Conservation (phyloP, 371 early-diverging fungal species). For the Apophysomyces ossiformis region DNA sequence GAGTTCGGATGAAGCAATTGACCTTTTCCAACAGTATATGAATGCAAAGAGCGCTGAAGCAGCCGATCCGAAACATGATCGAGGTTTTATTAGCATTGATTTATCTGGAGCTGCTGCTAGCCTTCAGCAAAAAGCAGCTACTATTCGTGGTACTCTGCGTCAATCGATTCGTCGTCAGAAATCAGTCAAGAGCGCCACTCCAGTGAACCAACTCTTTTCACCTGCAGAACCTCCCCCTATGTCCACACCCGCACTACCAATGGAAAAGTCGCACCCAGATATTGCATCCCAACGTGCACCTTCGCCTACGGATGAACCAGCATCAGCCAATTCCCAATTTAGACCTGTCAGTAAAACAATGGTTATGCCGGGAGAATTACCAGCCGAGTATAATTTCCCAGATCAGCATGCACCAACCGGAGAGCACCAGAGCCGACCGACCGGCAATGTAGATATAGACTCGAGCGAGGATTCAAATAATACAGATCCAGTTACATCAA, state of each 20-base stretch:
- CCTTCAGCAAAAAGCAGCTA: slow-evolving; percentile 24
- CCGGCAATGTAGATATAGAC: slow-evolving; percentile 2
- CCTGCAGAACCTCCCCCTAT: neutral
- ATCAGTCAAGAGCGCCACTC: slow-evolving; percentile 23
- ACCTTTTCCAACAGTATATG: slow-evolving; percentile 34
- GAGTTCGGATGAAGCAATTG: slow-evolving; percentile 29
- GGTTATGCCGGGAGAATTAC: neutral
- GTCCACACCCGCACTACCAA: neutral
- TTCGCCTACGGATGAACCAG: neutral
- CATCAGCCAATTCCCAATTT: neutral
- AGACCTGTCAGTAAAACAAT: slow-evolving; percentile 15
- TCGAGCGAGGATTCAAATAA: neutral
- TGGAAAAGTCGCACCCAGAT: neutral
- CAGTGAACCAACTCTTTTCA: slow-evolving; percentile 22
- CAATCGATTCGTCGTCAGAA: slow-evolving; percentile 30
- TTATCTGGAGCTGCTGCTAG: slow-evolving; percentile 13
- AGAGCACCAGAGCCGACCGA: neutral
- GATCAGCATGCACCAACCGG: too few species aligned
- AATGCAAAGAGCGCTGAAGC: slow-evolving; percentile 16
- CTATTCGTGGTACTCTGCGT: slow-evolving; percentile 26
- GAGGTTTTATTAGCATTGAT: slow-evolving; percentile 28
- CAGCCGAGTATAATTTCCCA: too few species aligned
- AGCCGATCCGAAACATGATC: slow-evolving; percentile 5
- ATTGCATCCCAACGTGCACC: neutral
- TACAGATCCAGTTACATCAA: slow-evolving; percentile 10